Evolutionary conservation across 2,329 filamentous ascomycete species (phyloP), one percentile per base, ranked within the genome.

Genomic region (Drechslerella dactyloides): DNA sequence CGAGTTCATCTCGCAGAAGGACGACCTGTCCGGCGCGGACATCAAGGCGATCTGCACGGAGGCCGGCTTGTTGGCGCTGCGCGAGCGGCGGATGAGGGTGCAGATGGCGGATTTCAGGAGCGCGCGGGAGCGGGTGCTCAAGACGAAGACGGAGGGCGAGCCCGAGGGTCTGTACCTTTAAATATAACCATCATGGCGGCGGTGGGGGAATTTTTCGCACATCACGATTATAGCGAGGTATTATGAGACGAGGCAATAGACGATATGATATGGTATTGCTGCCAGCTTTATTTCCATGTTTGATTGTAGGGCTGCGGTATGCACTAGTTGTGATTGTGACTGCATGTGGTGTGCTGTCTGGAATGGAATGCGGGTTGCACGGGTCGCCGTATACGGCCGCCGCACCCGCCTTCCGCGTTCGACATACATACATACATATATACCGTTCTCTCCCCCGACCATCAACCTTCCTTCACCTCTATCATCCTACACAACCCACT

Each of bases 31-130:
- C 2, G 94, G 94, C 81, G 94, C 94, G 37, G 94, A 99, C 81
- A 97, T 99, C 84, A 96, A 97, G 82, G 94, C 94, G 53, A 99
- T 99, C 78, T 99, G 94, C 82, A 96, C 93, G 30, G 94, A 99
- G 80, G 93, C 94, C 48, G 94, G 94, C 81, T 83, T 99, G 79
- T 87, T 97, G 86, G 94, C 94, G 19, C 84, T 99, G 74, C 87
- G 94, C 76, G 94, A 99, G 83, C 86, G 94, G 75, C 88, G 94
- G 78, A 99, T 99, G 94, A 88, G 93, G 63, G 94, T 99, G 68
- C 93, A 97, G 81, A 99, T 99, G 94, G 91, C 93, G 6, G 94
- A 99, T 81, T 99, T 99, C 85, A 85, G 94, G 63, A 85, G 91
- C 64, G 94, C 94, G 23, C 86, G 93, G 77, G 94, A 99, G 82